Evolutionary conservation across 306 rosid genomes (phyloP).

Genomic region (Gleditsia sinensis): DNA sequence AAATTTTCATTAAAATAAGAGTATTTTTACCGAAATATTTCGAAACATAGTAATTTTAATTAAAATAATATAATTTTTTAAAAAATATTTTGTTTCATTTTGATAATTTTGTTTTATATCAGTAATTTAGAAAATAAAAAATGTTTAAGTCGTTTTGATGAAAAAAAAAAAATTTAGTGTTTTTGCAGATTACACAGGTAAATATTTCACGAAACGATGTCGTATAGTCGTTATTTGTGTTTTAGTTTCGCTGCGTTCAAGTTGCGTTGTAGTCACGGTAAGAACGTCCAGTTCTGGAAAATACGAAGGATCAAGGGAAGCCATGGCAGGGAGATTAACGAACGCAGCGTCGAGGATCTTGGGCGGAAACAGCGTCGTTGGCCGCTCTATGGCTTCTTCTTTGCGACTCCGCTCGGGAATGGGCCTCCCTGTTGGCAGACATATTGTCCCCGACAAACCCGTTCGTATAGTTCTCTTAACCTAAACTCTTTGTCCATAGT

Average conservation of each 20-base stretch:
- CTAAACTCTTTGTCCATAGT: neutral
- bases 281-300: neutral
- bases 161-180: too few species aligned
- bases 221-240: neutral
- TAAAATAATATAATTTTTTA: too few species aligned
- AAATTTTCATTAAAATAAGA: too few species aligned
- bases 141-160: too few species aligned
- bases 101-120: too few species aligned
- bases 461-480: conserved; percentile 40
- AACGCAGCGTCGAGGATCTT: conserved; percentile 70
- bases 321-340: conserved; percentile 79
- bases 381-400: conserved; percentile 72
- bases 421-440: conserved; percentile 92
- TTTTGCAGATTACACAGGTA: too few species aligned
- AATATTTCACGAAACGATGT: conserved; percentile 4
- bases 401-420: conserved; percentile 83
- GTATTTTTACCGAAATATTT: too few species aligned
- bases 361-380: conserved; percentile 82
- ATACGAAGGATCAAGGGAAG: conserved; percentile 30
- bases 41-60: too few species aligned
- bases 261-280: neutral
- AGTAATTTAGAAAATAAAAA: too few species aligned
- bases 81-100: too few species aligned
- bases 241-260: neutral
- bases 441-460: conserved; percentile 83